A percentile compares a stretch with the other conserved stretches of the same genome.
phyloP scores from a whole-genome alignment of 148 eudicot species.

The Cornus florida region DNA sequence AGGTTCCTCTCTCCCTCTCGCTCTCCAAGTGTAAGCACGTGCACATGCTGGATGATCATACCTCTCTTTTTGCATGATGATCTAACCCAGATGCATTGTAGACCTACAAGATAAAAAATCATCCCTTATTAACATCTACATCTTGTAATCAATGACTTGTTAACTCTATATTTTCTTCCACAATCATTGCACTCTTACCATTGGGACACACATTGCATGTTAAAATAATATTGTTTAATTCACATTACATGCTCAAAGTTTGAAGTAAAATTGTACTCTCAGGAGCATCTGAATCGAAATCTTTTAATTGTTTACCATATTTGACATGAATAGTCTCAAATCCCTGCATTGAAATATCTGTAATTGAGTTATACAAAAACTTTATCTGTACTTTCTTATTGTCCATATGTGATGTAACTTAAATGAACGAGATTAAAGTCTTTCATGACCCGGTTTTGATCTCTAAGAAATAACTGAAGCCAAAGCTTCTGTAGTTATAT shows the following conservation, averaged over 20 bases:
- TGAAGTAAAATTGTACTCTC: neutral
- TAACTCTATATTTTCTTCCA: too few species aligned
- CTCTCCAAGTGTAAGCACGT: neutral
- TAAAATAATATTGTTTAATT: neutral
- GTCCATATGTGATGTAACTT: too few species aligned
- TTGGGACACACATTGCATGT: neutral
- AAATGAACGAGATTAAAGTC: too few species aligned
- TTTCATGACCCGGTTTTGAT: too few species aligned
- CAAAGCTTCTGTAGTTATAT: too few species aligned
- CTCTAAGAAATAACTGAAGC: too few species aligned
- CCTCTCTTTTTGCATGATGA: neutral
- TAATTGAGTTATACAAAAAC: too few species aligned
- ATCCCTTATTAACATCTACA: neutral
- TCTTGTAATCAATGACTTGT: neutral
- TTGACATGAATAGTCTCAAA: too few species aligned
- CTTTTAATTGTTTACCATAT: too few species aligned
- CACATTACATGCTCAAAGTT: neutral
- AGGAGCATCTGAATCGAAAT: neutral
- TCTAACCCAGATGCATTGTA: neutral
- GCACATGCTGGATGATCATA: neutral
- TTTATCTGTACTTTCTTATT: too few species aligned
- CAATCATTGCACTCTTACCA: neutral
- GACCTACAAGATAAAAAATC: neutral
- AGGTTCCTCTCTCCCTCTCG: constrained; percentile 38
- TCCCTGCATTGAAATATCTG: too few species aligned